Conservation (phyloP, 2,329 filamentous ascomycete genomes). For the Phoma sp. region DNA sequence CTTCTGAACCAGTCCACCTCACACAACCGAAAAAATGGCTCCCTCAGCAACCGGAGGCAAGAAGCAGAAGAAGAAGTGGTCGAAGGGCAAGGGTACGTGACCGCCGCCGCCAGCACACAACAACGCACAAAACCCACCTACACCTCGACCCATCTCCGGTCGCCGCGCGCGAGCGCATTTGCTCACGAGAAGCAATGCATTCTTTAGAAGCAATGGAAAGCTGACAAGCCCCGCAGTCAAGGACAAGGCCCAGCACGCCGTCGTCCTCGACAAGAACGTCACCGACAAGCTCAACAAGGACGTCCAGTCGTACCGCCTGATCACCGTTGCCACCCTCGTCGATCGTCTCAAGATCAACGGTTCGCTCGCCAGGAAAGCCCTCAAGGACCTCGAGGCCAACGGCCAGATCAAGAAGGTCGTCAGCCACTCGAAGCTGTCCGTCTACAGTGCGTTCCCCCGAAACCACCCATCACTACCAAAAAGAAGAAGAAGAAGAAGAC, state of each 20-base stretch:
- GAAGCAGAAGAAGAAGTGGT: conserved; percentile 86
- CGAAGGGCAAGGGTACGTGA: conserved; percentile 64
- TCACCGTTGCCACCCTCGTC: conserved; percentile 98
- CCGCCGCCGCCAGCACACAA: conserved; percentile 12
- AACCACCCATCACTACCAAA: not conserved
- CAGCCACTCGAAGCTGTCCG: conserved; percentile 94
- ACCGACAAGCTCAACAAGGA: conserved; percentile 99
- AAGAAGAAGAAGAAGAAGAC: not conserved
- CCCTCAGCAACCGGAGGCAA: conserved; percentile 70
- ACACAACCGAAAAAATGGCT: conserved; percentile 34
- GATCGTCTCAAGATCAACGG: conserved; percentile 99
- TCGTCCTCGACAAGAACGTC: conserved; percentile 97
- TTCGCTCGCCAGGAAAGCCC: conserved; percentile 87
- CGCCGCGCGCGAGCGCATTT: too few species aligned
- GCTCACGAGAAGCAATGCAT: too few species aligned
- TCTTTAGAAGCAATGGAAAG: not conserved
- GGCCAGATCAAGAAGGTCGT: conserved; percentile 98
- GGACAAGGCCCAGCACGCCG: conserved; percentile 99
- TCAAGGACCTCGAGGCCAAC: conserved; percentile 95
- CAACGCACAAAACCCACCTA: conserved; percentile 1
- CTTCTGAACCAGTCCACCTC: conserved; percentile 10
- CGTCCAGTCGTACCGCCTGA: conserved; percentile 99
- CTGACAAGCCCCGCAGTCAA: conserved; percentile 72
- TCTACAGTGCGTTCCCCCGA: conserved; percentile 77
- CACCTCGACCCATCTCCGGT: not conserved